Base-by-base conservation (phyloP, 495 filamentous ascomycete species). In the Xylona heveae region DNA sequence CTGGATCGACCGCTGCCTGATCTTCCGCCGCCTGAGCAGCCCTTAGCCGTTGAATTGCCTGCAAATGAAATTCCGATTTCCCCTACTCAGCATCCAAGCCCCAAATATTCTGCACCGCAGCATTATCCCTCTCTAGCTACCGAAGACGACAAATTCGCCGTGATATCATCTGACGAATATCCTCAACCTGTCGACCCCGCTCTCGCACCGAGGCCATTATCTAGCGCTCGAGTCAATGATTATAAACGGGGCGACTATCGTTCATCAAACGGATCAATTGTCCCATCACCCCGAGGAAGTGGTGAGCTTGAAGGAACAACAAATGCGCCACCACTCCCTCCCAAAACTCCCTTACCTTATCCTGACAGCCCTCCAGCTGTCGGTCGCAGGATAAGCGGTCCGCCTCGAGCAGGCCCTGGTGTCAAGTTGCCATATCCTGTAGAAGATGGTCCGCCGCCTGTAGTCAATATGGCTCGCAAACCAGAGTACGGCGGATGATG, bases 391-490 rank as follows among this genome's bases (percentile, higher is more conserved):
- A n/a, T n/a, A n/a, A n/a, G n/a, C n/a, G n/a, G n/a, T n/a, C n/a
- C 28, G 25, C 38, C 24, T 33, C 44, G 45, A 37, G 42, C 45
- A 29, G 44, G 27, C 34, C 41, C 42, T 24, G 49, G 45, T 24
- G 51, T 51, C 10, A 51, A 53, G 13, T 56, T 74, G 32, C 83
- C 83, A 7, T 92, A 94, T 50, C 83, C 83, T 0, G 55, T 71
- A 13, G 29, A 38, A 26, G 79, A 90, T 36, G 78, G 76, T n/a
- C 74, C 74, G 8, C 80, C 82, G 21, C 83, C 83, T 1, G 51
- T 59, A 8, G 80, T 90, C 4, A 85, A 91, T 41, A 68, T 75
- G 59, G 72, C 76, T 34, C 70, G 74, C 45, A 94, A 94, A 51
- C 83, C 83, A 6, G 74, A 79, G 38, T 83, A 73, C 43, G 61